A percentile compares a stretch with the other conserved stretches of the same genome.
Evolutionary conservation across 768 basidiomycete species (phyloP).

Genomic region (Rhizopogon rudus): DNA sequence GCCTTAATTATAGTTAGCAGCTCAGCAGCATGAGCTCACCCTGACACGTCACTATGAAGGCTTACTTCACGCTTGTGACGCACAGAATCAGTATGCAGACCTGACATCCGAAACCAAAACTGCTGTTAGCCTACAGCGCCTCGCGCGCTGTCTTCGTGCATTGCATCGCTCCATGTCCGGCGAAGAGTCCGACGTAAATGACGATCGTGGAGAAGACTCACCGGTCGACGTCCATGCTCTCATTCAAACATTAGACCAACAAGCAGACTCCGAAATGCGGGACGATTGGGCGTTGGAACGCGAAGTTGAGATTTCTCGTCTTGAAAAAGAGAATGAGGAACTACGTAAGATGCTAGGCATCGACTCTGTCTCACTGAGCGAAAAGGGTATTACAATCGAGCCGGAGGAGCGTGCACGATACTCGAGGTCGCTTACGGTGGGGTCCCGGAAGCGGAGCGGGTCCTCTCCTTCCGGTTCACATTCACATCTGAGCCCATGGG

Average conservation of each 20-base stretch:
- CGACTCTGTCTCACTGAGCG: slow-evolving; percentile 48
- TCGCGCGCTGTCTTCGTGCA: slow-evolving; percentile 64
- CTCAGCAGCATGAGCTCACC: slow-evolving; percentile 84
- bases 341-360: slow-evolving; percentile 75
- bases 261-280: slow-evolving; percentile 34
- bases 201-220: slow-evolving; percentile 25
- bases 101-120: slow-evolving; percentile 55
- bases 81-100: slow-evolving; percentile 49
- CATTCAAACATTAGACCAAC: slow-evolving; percentile 38
- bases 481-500: slow-evolving; percentile 21
- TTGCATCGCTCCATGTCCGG: slow-evolving; percentile 69
- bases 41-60: slow-evolving; percentile 88
- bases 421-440: slow-evolving; percentile 16
- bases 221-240: slow-evolving; percentile 38
- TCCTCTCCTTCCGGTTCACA: slow-evolving; percentile 17
- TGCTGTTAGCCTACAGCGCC: slow-evolving; percentile 63
- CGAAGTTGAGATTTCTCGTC: slow-evolving; percentile 78
- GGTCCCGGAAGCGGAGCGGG: slow-evolving; percentile 21
- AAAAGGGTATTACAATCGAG: slow-evolving; percentile 42
- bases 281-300: slow-evolving; percentile 87
- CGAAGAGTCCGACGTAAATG: slow-evolving; percentile 37
- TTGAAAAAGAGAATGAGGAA: slow-evolving; percentile 80
- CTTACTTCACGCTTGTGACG: slow-evolving; percentile 64
- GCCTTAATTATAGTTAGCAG: slow-evolving; percentile 59
- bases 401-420: slow-evolving; percentile 42